Base-by-base conservation (phyloP, 495 filamentous ascomycete species). In the Ramalina peruviana region DNA sequence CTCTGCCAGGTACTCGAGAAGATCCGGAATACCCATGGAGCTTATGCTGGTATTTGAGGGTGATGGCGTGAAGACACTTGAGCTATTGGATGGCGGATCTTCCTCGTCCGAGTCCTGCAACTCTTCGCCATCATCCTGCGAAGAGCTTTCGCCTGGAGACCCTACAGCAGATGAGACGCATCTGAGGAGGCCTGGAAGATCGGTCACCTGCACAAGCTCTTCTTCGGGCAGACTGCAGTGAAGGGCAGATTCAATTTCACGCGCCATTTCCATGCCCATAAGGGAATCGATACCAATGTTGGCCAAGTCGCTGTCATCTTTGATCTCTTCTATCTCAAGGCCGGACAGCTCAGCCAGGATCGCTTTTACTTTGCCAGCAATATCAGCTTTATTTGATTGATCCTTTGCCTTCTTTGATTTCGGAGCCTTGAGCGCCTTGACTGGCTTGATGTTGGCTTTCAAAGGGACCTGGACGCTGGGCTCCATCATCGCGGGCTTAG, bases 251-350 rank as follows among this genome's bases (percentile, higher is more conserved):
- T 80, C 72, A 9, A 80, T 50, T 45, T 80, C 74, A 0, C 62
- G 62, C 1, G 65, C 69, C 52, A 79, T 51, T 58, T 80, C 76
- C 73, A 75, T 74, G 0, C 68, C 71, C 59, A 75, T 66, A 0
- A 80, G 61, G 0, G 74, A 80, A 49, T 80, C 76, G 12, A 80
- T 72, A 0, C 76, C 74, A 11, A 75, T 38, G 19, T 78, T 70
- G 6, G 64, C 65, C 23, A 77, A 59, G 3, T 65, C 54, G 1
- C 53, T 60, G 25, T 69, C 60, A 16, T 58, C 51, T 6, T 58
- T 49, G 6, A 79, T 69, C 20, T 73, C 70, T 3, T 57, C 47
- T 0, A 56, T 39, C 16, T 73, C 67, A 1, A 77, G 49, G 1
- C 73, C 72, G 21, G 67, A 71, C 3, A 76, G 40, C 0, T 70